Percentiles rank a stretch among this genome's conserved stretches.
These are phyloP conservation scores for Chlamydomonas sphaeroides DNA, from an alignment of 139 green algal genomes.

Conservation along the genomic window DNA sequence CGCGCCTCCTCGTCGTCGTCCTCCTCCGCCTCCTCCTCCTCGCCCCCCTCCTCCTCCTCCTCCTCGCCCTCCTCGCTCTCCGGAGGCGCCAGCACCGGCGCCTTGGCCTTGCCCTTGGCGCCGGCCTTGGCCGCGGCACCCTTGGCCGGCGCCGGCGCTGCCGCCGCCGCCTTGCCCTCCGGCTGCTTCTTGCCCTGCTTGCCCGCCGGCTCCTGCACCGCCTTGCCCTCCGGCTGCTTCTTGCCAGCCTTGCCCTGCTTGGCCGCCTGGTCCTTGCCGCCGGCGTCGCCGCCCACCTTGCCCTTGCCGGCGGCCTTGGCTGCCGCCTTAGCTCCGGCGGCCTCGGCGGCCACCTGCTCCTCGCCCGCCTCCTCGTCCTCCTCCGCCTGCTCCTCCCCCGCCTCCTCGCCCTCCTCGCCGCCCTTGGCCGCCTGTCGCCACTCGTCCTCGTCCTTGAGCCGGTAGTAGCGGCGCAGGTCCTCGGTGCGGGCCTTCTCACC, in stretches of 20 bases:
- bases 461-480: slow-evolving; percentile 82
- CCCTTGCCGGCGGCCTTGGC: neutral
- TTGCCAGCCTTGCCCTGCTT: too few relatives aligned
- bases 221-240: slow-evolving; percentile 16
- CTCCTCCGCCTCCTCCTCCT: slow-evolving; percentile 46
- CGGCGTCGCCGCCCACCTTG: too few relatives aligned
- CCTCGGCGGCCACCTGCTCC: neutral
- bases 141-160: neutral
- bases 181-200: slow-evolving; percentile 27
- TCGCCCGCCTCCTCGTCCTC: too few relatives aligned
- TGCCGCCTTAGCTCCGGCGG: neutral
- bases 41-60: slow-evolving; percentile 30
- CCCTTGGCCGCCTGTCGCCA: neutral
- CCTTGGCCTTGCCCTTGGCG: neutral
- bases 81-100: neutral
- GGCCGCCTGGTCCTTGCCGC: slow-evolving; percentile 22
- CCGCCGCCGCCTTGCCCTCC: neutral
- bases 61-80: neutral
- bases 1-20: slow-evolving; percentile 47
- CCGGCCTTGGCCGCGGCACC: neutral
- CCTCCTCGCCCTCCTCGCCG: neutral
- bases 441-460: slow-evolving; percentile 61
- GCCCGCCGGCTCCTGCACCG: too few relatives aligned
- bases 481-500: slow-evolving; percentile 43
- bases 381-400: neutral